Evolutionary conservation across 1,139 yeast genomes (phyloP).

Genomic region (Suhomyces ambrosiae): DNA sequence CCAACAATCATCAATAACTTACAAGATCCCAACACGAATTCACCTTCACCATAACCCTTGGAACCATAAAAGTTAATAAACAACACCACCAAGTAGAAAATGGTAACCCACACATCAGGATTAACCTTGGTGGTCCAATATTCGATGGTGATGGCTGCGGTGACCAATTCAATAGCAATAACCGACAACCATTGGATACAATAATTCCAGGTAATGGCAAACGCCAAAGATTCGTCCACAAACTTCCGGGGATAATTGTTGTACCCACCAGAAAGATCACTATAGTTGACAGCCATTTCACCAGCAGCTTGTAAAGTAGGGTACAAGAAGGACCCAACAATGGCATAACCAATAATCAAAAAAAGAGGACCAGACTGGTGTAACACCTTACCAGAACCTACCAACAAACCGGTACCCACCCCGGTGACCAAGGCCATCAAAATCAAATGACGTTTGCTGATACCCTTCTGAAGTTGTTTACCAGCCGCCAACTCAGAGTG

Average conservation of each 20-base stretch:
- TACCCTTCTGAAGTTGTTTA: conserved; percentile 34
- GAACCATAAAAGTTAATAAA: conserved; percentile 32
- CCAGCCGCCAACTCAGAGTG: conserved; percentile 27
- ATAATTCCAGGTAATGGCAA: conserved; percentile 47
- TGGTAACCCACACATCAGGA: conserved; percentile 34
- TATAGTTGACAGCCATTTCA: conserved; percentile 44
- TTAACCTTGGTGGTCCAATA: conserved; percentile 32
- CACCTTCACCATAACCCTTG: conserved; percentile 39
- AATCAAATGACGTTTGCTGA: conserved; percentile 38
- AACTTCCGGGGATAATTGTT: conserved; percentile 42
- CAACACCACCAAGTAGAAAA: conserved; percentile 28
- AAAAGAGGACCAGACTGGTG: conserved; percentile 40
- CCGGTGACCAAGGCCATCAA: conserved; percentile 44
- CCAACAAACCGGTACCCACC: conserved; percentile 46
- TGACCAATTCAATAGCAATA: conserved; percentile 44
- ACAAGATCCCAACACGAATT: conserved; percentile 29
- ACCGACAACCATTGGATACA: conserved; percentile 47
- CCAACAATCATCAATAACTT: conserved; percentile 27
- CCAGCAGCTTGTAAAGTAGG: conserved; percentile 48
- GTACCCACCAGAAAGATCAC: conserved; percentile 44
- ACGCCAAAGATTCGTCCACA: conserved; percentile 40
- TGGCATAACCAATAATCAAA: conserved; percentile 37
- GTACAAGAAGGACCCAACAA: conserved; percentile 42
- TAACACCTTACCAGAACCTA: conserved; percentile 39
- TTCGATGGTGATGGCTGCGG: conserved; percentile 39